Conservation (phyloP, 768 basidiomycete species). For the Xerocomus brunneocitrinus region DNA sequence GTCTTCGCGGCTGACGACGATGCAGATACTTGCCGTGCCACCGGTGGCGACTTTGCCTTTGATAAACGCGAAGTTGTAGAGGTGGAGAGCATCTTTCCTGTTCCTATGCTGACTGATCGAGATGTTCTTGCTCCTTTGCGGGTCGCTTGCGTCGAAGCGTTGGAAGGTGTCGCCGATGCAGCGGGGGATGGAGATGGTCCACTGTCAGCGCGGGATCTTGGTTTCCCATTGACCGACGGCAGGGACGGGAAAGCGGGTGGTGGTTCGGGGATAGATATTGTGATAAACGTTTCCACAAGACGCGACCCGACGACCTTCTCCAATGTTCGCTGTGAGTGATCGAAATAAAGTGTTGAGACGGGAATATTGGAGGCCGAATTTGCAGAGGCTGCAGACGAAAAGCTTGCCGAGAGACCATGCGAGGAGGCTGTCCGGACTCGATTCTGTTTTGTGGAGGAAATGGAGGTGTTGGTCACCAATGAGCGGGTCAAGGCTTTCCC, state of each 20-base stretch:
- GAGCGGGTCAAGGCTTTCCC: constrained; percentile 17
- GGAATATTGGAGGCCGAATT: constrained; percentile 11
- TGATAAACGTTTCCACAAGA: constrained; percentile 73
- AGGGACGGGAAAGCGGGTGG: constrained; percentile 24
- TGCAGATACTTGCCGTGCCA: constrained; percentile 16
- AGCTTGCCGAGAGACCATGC: constrained; percentile 7
- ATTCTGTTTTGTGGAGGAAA: constrained; percentile 32
- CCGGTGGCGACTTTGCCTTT: constrained; percentile 15
- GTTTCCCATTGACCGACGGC: constrained; percentile 20
- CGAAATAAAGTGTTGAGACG: constrained; percentile 39
- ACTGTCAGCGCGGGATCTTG: constrained; percentile 25
- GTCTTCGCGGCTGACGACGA: constrained; percentile 15
- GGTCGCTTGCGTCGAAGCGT: constrained; percentile 1
- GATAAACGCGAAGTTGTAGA: constrained; percentile 11
- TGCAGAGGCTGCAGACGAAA: constrained; percentile 3
- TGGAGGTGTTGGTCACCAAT: constrained; percentile 13
- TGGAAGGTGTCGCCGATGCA: background rate
- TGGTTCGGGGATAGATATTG: constrained; percentile 42
- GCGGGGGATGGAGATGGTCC: constrained; percentile 14
- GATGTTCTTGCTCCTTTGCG: constrained; percentile 14
- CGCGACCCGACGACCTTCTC: constrained; percentile 71
- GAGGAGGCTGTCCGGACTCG: constrained; percentile 52
- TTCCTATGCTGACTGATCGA: constrained; percentile 15
- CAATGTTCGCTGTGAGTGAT: constrained; percentile 62
- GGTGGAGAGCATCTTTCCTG: constrained; percentile 12